Evolutionary conservation across 768 basidiomycete genomes (phyloP).

Genomic region (Xanthoconium stramineum): DNA sequence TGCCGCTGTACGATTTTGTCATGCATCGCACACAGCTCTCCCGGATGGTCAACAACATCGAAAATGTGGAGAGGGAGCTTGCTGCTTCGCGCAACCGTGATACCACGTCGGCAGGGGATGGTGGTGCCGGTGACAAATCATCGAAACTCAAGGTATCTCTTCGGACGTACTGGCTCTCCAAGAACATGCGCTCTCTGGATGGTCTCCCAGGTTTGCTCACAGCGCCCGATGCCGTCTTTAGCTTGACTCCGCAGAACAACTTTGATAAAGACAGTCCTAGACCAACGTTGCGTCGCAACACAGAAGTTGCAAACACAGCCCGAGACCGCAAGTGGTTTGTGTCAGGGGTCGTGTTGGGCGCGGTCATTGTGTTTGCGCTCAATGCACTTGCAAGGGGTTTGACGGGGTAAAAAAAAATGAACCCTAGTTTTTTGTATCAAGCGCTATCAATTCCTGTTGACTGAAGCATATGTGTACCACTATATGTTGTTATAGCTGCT

Average conservation of each 20-base stretch:
- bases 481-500: too few species aligned
- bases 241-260: slow-evolving; percentile 3
- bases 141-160: slow-evolving; percentile 36
- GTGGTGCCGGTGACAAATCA: not conserved
- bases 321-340: slow-evolving; percentile 13
- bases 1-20: slow-evolving; percentile 60
- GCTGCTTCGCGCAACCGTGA: not conserved
- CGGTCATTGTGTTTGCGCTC: slow-evolving; percentile 4
- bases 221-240: slow-evolving; percentile 19
- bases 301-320: not conserved
- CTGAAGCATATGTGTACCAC: too few species aligned
- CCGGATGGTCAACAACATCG: slow-evolving; percentile 38
- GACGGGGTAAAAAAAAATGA: not conserved
- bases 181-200: slow-evolving; percentile 54
- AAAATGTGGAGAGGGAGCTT: slow-evolving; percentile 36
- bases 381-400: not conserved
- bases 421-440: too few species aligned
- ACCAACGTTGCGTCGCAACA: slow-evolving; percentile 11
- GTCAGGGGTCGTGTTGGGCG: slow-evolving; percentile 21
- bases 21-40: slow-evolving; percentile 52
- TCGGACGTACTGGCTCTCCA: slow-evolving; percentile 47
- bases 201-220: slow-evolving; percentile 50
- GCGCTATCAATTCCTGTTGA: too few species aligned
- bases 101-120: not conserved
- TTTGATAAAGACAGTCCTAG: slow-evolving; percentile 17